Percentiles rank a stretch among this genome's conserved stretches.
These are phyloP conservation scores for Eimeria praecox DNA, from an alignment of 169 alveolate species.

Conservation along the genomic window DNA sequence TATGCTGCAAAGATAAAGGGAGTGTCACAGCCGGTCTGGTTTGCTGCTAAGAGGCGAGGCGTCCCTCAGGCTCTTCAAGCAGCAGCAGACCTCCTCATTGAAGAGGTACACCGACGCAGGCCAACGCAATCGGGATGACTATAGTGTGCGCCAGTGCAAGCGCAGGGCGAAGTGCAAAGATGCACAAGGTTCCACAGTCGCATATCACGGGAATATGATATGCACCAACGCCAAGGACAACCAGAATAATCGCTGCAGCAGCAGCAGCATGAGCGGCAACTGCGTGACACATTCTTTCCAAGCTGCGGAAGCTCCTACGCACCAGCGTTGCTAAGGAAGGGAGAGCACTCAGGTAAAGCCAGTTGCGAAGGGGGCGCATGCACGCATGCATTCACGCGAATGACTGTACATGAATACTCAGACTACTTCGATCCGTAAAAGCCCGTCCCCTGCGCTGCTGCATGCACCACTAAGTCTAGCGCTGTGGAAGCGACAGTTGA, in stretches of 20 bases:
- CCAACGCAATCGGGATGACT: not conserved
- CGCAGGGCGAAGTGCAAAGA: not conserved
- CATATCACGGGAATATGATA: not conserved
- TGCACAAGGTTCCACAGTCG: not conserved
- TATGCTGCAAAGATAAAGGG: constrained; percentile 64
- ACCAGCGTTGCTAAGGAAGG: not conserved
- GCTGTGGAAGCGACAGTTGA: not conserved
- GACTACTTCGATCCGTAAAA: not conserved
- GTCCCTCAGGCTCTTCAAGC: constrained; percentile 71
- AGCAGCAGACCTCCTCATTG: constrained; percentile 48
- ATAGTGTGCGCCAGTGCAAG: not conserved
- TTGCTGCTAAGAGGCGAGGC: constrained; percentile 72
- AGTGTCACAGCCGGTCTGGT: constrained; percentile 67
- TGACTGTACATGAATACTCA: not conserved
- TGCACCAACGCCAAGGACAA: not conserved
- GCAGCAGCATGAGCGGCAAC: not conserved
- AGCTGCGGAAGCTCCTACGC: not conserved
- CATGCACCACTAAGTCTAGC: not conserved
- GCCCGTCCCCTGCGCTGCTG: not conserved
- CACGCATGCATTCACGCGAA: not conserved
- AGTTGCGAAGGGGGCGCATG: no score
- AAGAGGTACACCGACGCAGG: constrained; percentile 25
- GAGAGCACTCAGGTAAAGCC: not conserved
- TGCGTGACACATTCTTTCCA: no score
- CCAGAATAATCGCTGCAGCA: not conserved